Base-by-base conservation (phyloP, 2,329 filamentous ascomycete species). In the Xylaria sp. region DNA sequence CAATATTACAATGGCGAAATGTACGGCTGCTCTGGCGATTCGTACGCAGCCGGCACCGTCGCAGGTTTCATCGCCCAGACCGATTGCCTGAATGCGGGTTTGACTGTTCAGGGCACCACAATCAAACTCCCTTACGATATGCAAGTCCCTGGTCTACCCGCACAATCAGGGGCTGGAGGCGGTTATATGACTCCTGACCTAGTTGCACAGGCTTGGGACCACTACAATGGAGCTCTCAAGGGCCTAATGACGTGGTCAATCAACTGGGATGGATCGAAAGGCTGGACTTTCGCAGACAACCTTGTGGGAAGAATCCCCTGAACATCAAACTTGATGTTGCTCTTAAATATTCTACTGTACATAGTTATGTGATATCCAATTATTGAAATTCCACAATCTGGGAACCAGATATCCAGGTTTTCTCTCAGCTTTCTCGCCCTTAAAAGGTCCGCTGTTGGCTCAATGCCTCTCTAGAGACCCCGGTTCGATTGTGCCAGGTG, bases 1-100 rank as follows among this genome's bases (percentile, higher is more conserved):
- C 79, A 80, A 67, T 80, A 80, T 65, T 80, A 80, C 75, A 80
- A 80, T 69, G 79, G 78, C 71, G 78, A 74, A n/a, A 78, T 78
- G 76, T 80, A 80, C 71, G 79, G 75, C 68, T 80, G 79, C 73
- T 65, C 71, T 0, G 79, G 75, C 61, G 75, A 78, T 63, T 77
- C 78, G 2, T 79, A 79, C 71, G 13, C 72, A 1, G 77, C 78
- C 12, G 78, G 78, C 35, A 77, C 75, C 8, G 74, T 78, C 35
- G 60, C 73, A 16, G 79, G 79, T 12, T 80, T 80, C 70, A 68
- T 78, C 55, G 79, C 79, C 10, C 79, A 80, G 60, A 80, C 79
- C 2, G 78, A 80, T 69, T 80, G 79, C 72, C 64, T 80, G 47
- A 76, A 80, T 66, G 64, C 71, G n/a, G 79, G 79, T 0, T 75